Percentiles rank a stretch among this genome's conserved stretches.
Evolutionary conservation across 805 yeast species (phyloP).

Genomic region (Priceomyces fermenticarens): DNA sequence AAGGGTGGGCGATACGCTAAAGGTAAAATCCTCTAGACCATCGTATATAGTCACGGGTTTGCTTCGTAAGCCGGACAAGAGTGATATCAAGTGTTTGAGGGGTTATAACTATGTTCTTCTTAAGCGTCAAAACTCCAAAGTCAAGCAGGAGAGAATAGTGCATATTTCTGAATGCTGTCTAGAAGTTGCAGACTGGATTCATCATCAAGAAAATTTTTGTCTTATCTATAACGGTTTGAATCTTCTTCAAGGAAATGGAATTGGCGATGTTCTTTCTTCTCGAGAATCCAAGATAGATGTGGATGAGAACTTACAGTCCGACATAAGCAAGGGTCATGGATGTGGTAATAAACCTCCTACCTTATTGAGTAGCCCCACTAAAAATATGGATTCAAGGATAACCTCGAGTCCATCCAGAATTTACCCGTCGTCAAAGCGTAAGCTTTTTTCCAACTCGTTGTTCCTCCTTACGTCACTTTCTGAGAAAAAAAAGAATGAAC

Average conservation of each 20-base stretch:
- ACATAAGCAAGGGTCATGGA: constrained; percentile 3
- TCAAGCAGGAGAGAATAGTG: constrained; percentile 16
- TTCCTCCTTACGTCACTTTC: constrained; percentile 37
- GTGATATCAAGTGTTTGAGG: constrained; percentile 50
- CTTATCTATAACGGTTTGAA: constrained; percentile 18
- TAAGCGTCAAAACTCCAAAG: constrained; percentile 18
- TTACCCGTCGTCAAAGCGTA: background rate
- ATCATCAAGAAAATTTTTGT: constrained; percentile 32
- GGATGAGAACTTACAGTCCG: background rate
- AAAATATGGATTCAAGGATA: background rate
- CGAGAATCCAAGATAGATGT: background rate
- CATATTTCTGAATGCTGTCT: constrained; percentile 31
- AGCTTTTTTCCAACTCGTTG: constrained; percentile 20
- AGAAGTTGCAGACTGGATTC: constrained; percentile 38
- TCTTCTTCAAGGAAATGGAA: constrained; percentile 10
- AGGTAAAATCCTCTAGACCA: constrained; percentile 25
- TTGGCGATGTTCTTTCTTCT: background rate
- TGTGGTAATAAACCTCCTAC: background rate
- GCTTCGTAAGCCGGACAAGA: constrained; percentile 10
- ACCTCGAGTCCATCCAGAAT: background rate
- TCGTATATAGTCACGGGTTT: constrained; percentile 48
- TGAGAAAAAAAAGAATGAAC: constrained; percentile 29
- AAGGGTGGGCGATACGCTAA: constrained; percentile 54
- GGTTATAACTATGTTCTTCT: constrained; percentile 55
- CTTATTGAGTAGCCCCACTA: constrained; percentile 8